Evolutionary conservation across 2,329 filamentous ascomycete species (phyloP), one percentile per base, ranked within the genome.

Genomic region (Neocatenulostroma microsporum): DNA sequence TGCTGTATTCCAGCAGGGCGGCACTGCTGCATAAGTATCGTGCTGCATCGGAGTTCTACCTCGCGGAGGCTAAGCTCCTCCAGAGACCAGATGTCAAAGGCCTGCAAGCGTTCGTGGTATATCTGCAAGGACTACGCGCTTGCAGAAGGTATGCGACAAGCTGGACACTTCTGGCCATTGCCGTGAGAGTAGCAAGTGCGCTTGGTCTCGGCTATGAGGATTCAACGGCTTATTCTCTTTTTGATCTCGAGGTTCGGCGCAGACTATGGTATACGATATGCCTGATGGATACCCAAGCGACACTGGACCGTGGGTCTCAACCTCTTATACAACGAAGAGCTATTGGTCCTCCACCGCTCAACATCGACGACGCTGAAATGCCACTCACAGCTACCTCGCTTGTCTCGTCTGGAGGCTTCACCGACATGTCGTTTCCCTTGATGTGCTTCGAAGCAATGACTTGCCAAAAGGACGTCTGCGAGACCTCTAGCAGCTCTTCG

Each of bases 151-250:
- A 30, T 17, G 34, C 34, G 9, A 11, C 21, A n/a, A 30, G 9
- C 18, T 36, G 34, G 34, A 36, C 34, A 28, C 25, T 36, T n/a
- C 14, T 36, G 20, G 24, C 34, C 10, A 17, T 28, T 7, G 34
- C 34, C 11, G 23, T 36, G 3, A 23, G 34, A 8, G 12, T 36
- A 8, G 34, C 34, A 12, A 20, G 20, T 8, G 34, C 34, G 13
- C 19, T 29, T 8, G 24, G 25, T 11, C 18, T 36, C 9, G 23
- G 24, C 8, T n/a, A 20, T 8, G 26, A 5, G 26, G 15, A 28
- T 20, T n/a, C 23, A 15, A 19, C 12, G 5, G 12, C 6, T 12
- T 12, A 12, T 14, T 31, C 24, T 10, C 12, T 25, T 10, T 15
- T 36, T 18, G 14, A 10, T 10, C 15, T 29, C 3, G 23, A 36